Evolutionary conservation across 2,329 filamentous ascomycete genomes (phyloP).

Genomic region (Diaporthe citrichinensis): DNA sequence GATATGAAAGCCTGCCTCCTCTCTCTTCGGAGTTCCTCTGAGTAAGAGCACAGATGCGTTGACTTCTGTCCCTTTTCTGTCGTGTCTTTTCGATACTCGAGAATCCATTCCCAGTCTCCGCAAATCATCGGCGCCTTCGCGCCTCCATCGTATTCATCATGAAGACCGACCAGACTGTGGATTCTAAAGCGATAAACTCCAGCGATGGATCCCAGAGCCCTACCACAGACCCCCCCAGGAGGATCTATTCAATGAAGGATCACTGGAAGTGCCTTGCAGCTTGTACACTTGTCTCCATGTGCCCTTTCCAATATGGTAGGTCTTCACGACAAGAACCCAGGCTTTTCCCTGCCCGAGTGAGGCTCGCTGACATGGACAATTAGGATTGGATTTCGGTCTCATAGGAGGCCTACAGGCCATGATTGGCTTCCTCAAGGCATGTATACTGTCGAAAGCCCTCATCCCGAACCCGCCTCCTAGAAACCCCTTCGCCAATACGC

Average conservation of each 20-base stretch:
- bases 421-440: constrained; percentile 61
- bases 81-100: not conserved
- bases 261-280: constrained; percentile 54
- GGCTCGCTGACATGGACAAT: not conserved
- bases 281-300: constrained; percentile 63
- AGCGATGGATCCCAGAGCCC: constrained; percentile 16
- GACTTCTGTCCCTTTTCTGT: not conserved
- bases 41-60: not conserved
- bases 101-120: not conserved
- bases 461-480: not conserved
- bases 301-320: constrained; percentile 66
- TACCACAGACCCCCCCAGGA: not conserved
- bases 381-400: constrained; percentile 59
- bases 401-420: constrained; percentile 66
- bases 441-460: not conserved
- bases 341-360: not conserved
- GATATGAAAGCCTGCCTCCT: constrained; percentile 19
- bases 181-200: constrained; percentile 4
- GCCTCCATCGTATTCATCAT: not conserved
- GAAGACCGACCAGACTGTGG: constrained; percentile 8
- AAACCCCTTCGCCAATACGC: not conserved
- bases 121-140: not conserved
- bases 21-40: not conserved
- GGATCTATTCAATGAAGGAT: constrained; percentile 43
- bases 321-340: no score